phyloP scores from a whole-genome alignment of 352 stramenopile genomes.

The Phytophthora tubulina region DNA sequence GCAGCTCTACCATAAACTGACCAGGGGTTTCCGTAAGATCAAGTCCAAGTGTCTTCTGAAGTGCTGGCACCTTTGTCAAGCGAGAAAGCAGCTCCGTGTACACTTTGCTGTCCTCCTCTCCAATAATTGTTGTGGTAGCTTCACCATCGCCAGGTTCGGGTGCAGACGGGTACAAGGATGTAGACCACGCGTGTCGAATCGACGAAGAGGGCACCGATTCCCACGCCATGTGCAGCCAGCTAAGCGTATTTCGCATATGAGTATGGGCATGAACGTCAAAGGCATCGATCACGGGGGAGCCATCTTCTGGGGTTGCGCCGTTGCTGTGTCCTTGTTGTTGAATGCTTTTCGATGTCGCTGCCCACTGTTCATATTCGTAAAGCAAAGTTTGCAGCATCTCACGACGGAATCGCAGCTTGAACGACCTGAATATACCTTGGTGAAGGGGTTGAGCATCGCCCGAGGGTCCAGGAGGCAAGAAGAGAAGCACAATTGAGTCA shows the following conservation, averaged over 20 bases:
- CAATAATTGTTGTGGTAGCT: conserved; percentile 16
- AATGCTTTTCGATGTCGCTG: conserved; percentile 15
- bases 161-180: conserved; percentile 47
- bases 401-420: conserved; percentile 71
- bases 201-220: conserved; percentile 31
- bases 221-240: conserved; percentile 61
- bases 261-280: conserved; percentile 62
- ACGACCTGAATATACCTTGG: conserved; percentile 61
- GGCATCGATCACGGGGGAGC: conserved; percentile 16
- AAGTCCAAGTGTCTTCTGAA: conserved; percentile 51
- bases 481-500: conserved; percentile 71
- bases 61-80: conserved; percentile 32
- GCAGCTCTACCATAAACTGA: conserved; percentile 49
- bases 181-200: conserved; percentile 59
- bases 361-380: conserved; percentile 41
- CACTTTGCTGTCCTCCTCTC: conserved; percentile 33
- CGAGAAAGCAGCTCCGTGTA: conserved; percentile 41
- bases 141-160: conserved; percentile 41
- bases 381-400: conserved; percentile 66
- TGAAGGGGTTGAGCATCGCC: conserved; percentile 62
- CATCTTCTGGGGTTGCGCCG: conserved; percentile 9
- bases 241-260: conserved; percentile 55
- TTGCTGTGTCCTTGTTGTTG: conserved; percentile 16
- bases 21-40: conserved; percentile 33
- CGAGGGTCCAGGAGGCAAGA: conserved; percentile 59